phyloP scores from a whole-genome alignment of 2,329 filamentous ascomycete genomes.

The Neopestalotiopsis sp. region DNA sequence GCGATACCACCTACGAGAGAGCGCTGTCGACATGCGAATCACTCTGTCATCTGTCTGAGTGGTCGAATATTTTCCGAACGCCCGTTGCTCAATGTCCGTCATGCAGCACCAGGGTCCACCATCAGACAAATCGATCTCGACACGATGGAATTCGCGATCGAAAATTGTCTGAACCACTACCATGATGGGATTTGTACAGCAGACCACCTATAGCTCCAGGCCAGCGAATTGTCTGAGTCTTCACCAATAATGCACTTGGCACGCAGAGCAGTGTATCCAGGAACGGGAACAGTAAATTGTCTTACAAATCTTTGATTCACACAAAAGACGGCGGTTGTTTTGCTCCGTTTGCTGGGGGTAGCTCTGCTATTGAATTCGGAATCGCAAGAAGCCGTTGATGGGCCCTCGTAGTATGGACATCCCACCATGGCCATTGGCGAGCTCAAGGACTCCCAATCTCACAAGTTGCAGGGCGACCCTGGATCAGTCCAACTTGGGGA shows the following conservation, averaged over 20 bases:
- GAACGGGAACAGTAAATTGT: not conserved
- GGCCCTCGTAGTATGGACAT: not conserved
- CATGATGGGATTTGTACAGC: not conserved
- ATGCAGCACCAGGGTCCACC: not conserved
- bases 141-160: not conserved
- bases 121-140: not conserved
- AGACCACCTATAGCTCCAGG: not conserved
- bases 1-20: constrained; percentile 7
- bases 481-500: not conserved
- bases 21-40: not conserved
- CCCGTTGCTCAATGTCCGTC: not conserved
- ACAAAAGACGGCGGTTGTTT: not conserved
- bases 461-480: not conserved
- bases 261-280: not conserved
- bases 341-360: not conserved
- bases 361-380: constrained; percentile 1
- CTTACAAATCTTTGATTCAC: not conserved
- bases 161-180: not conserved
- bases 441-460: not conserved
- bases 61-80: constrained; percentile 13
- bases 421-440: not conserved
- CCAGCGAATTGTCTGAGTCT: not conserved
- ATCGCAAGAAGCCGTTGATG: not conserved
- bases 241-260: not conserved
- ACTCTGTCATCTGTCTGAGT: not conserved